phyloP scores from a whole-genome alignment of 75 land plant species.

The Larix kaempferi region DNA sequence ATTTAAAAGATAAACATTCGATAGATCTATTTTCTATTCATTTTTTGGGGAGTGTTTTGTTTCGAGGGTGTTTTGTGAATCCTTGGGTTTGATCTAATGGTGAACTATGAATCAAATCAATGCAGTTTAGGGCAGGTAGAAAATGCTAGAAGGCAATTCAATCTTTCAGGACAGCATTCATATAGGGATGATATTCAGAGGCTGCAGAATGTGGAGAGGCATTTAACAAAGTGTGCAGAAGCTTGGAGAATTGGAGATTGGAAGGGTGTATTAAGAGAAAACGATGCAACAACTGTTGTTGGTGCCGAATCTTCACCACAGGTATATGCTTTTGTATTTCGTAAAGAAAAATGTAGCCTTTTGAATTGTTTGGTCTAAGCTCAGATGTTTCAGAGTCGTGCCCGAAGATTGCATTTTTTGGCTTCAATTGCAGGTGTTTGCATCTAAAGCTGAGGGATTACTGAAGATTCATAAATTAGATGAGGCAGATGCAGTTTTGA shows the following conservation, averaged over 20 bases:
- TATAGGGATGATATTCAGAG: slow-evolving; percentile 55
- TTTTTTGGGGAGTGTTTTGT: background rate
- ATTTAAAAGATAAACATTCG: background rate
- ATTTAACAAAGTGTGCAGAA: slow-evolving; percentile 29
- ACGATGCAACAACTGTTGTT: slow-evolving; percentile 65
- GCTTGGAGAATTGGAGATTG: slow-evolving; percentile 45
- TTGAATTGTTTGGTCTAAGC: background rate
- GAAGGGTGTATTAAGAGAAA: slow-evolving; percentile 70
- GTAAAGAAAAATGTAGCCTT: background rate
- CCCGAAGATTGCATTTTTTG: background rate
- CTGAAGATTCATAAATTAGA: slow-evolving; percentile 70
- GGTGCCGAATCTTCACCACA: slow-evolving; percentile 83
- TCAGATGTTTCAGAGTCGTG: background rate
- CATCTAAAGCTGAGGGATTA: slow-evolving; percentile 84
- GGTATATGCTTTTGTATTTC: slow-evolving; percentile 14
- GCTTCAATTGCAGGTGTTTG: slow-evolving; percentile 52
- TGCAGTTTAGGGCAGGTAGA: slow-evolving; percentile 81
- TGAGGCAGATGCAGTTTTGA: slow-evolving; percentile 61
- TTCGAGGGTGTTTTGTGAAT: background rate
- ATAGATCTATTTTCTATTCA: no score
- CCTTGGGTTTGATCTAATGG: background rate
- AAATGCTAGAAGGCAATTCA: slow-evolving; percentile 61
- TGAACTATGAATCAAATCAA: no score
- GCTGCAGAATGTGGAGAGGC: slow-evolving; percentile 59
- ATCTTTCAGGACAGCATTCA: slow-evolving; percentile 33